Evolutionary conservation across 148 eudicot genomes (phyloP).

Genomic region (Agrostemma githago): DNA sequence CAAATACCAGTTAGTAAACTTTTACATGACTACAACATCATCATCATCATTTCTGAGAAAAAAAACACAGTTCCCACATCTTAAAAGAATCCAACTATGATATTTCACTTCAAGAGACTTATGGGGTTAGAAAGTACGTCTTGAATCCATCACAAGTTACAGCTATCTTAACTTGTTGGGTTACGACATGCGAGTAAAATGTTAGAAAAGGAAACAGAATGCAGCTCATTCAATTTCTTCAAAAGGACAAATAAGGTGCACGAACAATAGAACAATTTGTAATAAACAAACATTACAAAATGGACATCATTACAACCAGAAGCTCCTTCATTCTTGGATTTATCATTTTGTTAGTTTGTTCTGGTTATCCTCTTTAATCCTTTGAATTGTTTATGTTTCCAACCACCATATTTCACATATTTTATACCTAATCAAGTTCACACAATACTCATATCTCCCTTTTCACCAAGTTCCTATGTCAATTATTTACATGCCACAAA

Average conservation of each 20-base stretch:
- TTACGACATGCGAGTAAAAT: too few relatives aligned
- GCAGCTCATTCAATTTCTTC: not conserved
- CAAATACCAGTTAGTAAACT: not conserved
- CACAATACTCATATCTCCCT: not conserved
- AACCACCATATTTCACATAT: not conserved
- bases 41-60: not conserved
- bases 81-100: not conserved
- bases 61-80: not conserved
- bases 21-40: not conserved
- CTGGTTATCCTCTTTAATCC: not conserved
- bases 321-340: not conserved
- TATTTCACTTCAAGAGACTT: not conserved
- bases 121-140: not conserved
- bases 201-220: too few relatives aligned
- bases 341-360: not conserved
- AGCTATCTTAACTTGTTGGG: not conserved
- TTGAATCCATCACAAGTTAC: not conserved
- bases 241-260: not conserved
- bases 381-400: conserved; percentile 3
- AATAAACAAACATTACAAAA: not conserved
- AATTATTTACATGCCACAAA: not conserved
- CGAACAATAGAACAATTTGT: not conserved
- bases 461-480: not conserved
- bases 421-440: not conserved
- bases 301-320: not conserved